Percentiles rank a stretch among this genome's conserved stretches.
These are phyloP conservation scores for Saccharum hybrid DNA, from an alignment of 202 grass and related monocot species.

Conservation along the genomic window DNA sequence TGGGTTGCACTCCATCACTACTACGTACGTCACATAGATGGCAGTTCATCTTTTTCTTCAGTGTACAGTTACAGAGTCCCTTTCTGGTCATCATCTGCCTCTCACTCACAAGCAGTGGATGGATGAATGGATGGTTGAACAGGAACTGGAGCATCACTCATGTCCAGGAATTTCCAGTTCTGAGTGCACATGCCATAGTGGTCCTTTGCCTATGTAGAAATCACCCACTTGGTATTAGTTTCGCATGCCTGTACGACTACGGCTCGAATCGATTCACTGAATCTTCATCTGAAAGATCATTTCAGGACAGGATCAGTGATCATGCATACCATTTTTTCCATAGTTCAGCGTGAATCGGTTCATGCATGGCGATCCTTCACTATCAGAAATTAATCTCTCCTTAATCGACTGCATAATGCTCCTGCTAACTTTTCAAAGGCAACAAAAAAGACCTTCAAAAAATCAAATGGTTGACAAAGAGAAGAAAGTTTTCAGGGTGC, in stretches of 20 bases:
- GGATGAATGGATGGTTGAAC: slow-evolving; percentile 37
- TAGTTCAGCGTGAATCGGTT: neutral
- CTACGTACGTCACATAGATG: slow-evolving; percentile 39
- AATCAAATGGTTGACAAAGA: slow-evolving; percentile 41
- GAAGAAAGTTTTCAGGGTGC: slow-evolving; percentile 19
- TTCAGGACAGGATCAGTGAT: neutral
- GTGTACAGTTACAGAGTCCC: slow-evolving; percentile 43
- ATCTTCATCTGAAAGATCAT: neutral
- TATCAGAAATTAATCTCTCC: neutral
- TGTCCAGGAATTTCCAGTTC: slow-evolving; percentile 41
- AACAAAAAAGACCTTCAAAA: slow-evolving; percentile 23
- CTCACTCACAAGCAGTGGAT: slow-evolving; percentile 41
- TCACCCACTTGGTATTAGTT: slow-evolving; percentile 7
- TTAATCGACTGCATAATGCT: neutral
- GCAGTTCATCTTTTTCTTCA: slow-evolving; percentile 47
- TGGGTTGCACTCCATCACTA: slow-evolving; percentile 49
- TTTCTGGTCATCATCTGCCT: slow-evolving; percentile 36
- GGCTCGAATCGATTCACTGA: neutral
- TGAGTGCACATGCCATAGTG: slow-evolving; percentile 1
- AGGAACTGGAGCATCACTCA: slow-evolving; percentile 44
- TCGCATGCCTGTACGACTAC: neutral
- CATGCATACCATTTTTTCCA: neutral
- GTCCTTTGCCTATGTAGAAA: slow-evolving; percentile 37
- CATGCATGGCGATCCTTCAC: neutral
- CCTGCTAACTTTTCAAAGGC: neutral